Conservation (phyloP, 768 basidiomycete species). For the Auriscalpium microsporum region DNA sequence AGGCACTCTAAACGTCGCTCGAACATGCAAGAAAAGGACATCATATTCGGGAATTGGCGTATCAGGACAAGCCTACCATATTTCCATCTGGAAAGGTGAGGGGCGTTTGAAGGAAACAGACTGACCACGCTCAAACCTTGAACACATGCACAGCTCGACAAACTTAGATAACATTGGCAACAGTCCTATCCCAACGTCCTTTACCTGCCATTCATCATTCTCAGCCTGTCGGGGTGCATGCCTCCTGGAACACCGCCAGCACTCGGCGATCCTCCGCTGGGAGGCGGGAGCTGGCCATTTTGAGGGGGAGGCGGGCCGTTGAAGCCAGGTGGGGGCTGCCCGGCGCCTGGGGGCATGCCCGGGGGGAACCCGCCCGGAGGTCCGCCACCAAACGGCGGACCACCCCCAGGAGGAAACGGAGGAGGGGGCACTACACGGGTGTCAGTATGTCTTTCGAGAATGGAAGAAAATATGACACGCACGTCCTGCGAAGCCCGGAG, state of each 20-base stretch:
- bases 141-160: too few relatives aligned
- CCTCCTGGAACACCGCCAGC: constrained; percentile 40
- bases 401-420: constrained; percentile 41
- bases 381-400: constrained; percentile 20
- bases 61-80: too few relatives aligned
- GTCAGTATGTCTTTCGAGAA: not conserved
- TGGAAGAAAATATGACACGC: constrained; percentile 14
- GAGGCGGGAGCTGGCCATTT: not conserved
- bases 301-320: not conserved
- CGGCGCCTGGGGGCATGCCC: constrained; percentile 25
- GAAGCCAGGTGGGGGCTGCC: constrained; percentile 17
- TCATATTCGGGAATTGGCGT: too few relatives aligned
- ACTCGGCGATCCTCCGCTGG: constrained; percentile 20
- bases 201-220: constrained; percentile 54
- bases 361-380: constrained; percentile 23
- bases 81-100: too few relatives aligned
- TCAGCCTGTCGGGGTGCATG: constrained; percentile 79
- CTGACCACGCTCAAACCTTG: too few relatives aligned
- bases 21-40: too few relatives aligned
- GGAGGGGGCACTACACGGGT: constrained; percentile 22
- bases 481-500: constrained; percentile 40
- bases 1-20: too few relatives aligned
- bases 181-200: not conserved
- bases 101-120: too few relatives aligned
- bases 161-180: too few relatives aligned